These are phyloP conservation scores for Beta lomatogona DNA, from an alignment of 179 eudicot genomes.

Conservation along the genomic window DNA sequence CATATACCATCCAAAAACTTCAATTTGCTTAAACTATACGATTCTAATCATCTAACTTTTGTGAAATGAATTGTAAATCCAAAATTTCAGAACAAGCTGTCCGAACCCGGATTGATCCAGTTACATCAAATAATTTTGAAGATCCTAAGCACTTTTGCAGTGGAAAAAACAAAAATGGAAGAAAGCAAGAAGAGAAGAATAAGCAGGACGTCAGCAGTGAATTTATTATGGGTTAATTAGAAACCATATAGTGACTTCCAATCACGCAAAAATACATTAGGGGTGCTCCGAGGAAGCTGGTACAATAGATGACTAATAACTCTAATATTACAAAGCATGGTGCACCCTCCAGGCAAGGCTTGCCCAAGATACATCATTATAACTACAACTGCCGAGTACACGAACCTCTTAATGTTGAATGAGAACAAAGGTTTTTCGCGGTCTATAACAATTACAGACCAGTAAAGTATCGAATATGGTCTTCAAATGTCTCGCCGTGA, in stretches of 20 bases:
- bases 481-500: constrained; percentile 77
- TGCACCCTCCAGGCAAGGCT: constrained; percentile 14
- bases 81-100: too few species aligned
- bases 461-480: constrained; percentile 63
- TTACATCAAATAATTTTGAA: too few species aligned
- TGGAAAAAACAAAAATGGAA: neutral
- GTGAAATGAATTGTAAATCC: too few species aligned
- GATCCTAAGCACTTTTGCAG: neutral
- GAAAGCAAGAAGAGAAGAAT: neutral
- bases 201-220: neutral
- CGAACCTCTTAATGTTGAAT: constrained; percentile 2
- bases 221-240: neutral
- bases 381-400: neutral
- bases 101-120: too few species aligned
- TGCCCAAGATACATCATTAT: constrained; percentile 4
- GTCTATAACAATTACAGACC: constrained; percentile 38
- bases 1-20: too few species aligned
- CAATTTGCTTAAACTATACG: too few species aligned
- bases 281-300: neutral
- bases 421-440: neutral
- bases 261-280: neutral
- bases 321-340: neutral
- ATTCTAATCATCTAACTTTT: too few species aligned
- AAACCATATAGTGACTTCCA: neutral
- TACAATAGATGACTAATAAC: neutral